Conservation (phyloP, 75 land plant genomes). For the Pseudotsuga menziesii region DNA sequence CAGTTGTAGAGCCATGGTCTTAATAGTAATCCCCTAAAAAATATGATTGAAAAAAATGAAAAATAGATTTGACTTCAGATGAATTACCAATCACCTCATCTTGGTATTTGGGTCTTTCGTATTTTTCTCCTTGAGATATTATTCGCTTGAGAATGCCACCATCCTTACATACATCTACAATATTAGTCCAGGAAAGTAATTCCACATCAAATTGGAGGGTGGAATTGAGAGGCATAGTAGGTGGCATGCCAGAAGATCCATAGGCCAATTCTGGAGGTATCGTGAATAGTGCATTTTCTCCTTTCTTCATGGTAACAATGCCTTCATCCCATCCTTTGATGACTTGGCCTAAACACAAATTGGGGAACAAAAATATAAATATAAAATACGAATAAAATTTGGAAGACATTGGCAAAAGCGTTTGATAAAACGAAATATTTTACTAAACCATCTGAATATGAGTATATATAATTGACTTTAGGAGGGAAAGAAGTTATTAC, state of each 20-base stretch:
- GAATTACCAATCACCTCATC: slow-evolving; percentile 48
- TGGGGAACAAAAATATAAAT: not conserved
- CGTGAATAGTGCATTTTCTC: slow-evolving; percentile 71
- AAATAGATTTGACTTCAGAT: not conserved
- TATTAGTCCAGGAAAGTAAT: slow-evolving; percentile 69
- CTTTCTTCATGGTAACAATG: slow-evolving; percentile 79
- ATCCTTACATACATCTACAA: slow-evolving; percentile 54
- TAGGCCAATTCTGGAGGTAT: slow-evolving; percentile 70
- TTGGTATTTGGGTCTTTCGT: slow-evolving; percentile 31
- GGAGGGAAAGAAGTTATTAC: no score
- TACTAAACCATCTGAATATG: no score
- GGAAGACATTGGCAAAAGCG: not conserved
- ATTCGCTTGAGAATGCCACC: slow-evolving; percentile 51
- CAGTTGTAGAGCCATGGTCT: not conserved
- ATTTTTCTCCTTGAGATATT: slow-evolving; percentile 31
- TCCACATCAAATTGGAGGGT: slow-evolving; percentile 83
- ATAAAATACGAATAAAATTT: not conserved
- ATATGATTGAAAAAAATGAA: no score
- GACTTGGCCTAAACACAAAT: slow-evolving; percentile 42
- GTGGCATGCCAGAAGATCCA: slow-evolving; percentile 57
- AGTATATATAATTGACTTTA: no score
- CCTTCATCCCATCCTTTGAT: slow-evolving; percentile 82
- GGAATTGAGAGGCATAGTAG: slow-evolving; percentile 68
- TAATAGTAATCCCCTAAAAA: no score
- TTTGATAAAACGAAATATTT: no score